These are phyloP conservation scores for Sarocladium oryzae DNA, from an alignment of 2,329 filamentous ascomycete species.

Conservation along the genomic window DNA sequence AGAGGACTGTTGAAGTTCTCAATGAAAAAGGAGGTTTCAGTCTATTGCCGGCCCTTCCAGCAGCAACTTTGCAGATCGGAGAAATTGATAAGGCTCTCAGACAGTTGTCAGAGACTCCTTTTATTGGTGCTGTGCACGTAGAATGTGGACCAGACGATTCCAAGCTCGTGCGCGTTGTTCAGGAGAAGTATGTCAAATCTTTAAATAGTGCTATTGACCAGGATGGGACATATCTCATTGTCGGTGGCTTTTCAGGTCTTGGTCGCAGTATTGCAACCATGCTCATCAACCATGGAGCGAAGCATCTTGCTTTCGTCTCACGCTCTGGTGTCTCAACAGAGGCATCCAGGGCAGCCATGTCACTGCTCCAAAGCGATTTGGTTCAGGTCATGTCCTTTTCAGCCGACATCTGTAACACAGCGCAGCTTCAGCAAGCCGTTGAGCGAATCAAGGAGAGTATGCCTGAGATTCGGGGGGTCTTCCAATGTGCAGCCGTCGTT, in stretches of 20 bases:
- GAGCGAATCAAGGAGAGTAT: slow-evolving; percentile 18
- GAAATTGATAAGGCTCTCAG: background rate
- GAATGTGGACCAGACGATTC: slow-evolving; percentile 10
- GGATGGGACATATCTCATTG: slow-evolving; percentile 45
- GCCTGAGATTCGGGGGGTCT: slow-evolving; percentile 24
- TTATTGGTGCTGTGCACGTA: slow-evolving; percentile 18
- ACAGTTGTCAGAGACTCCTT: slow-evolving; percentile 20
- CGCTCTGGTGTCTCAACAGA: slow-evolving; percentile 34
- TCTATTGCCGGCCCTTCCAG: background rate
- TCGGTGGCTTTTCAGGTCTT: slow-evolving; percentile 51
- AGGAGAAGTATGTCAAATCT: slow-evolving; percentile 16
- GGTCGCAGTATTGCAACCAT: slow-evolving; percentile 46
- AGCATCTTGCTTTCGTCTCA: slow-evolving; percentile 46
- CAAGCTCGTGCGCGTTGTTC: slow-evolving; percentile 17
- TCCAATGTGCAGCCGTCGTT: slow-evolving; percentile 8
- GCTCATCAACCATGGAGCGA: slow-evolving; percentile 44
- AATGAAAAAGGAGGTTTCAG: background rate
- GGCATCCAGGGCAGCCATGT: slow-evolving; percentile 24
- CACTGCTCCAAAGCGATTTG: slow-evolving; percentile 22
- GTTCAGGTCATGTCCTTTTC: slow-evolving; percentile 27
- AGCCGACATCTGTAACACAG: slow-evolving; percentile 24
- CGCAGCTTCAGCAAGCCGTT: slow-evolving; percentile 1
- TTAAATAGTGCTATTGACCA: slow-evolving; percentile 26
- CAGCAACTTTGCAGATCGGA: background rate
- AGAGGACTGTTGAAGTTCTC: background rate